Evolutionary conservation across 176 grass and related monocot genomes (phyloP).

Genomic region (Cenchrus americanus): DNA sequence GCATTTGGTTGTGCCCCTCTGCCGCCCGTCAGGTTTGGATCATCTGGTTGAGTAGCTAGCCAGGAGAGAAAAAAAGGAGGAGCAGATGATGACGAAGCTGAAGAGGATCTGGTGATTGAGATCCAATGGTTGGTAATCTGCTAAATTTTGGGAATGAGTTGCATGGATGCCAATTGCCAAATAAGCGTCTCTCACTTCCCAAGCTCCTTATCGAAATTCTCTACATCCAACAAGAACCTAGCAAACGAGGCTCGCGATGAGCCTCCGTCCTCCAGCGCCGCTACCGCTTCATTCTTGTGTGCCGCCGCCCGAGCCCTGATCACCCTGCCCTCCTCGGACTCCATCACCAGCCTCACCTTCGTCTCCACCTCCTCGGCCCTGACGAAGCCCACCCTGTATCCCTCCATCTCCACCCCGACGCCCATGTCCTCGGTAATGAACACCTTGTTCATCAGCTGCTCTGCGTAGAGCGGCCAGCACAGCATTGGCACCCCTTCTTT

Average conservation of each 20-base stretch:
- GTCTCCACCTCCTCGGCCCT: constrained; percentile 19
- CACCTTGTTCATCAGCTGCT: constrained; percentile 32
- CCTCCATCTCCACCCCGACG: background rate
- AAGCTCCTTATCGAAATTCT: background rate
- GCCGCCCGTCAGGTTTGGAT: too few species aligned
- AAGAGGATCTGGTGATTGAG: too few species aligned
- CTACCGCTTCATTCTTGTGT: background rate
- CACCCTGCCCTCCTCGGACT: background rate
- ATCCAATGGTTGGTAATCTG: too few species aligned
- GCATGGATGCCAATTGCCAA: background rate
- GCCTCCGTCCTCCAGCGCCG: background rate
- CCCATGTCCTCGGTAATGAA: constrained; percentile 1
- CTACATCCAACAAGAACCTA: background rate
- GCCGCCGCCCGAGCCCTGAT: background rate
- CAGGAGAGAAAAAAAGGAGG: too few species aligned
- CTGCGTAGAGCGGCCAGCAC: constrained; percentile 33
- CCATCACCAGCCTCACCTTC: constrained; percentile 30
- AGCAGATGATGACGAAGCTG: too few species aligned
- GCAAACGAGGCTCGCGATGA: constrained; percentile 7
- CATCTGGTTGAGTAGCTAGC: too few species aligned
- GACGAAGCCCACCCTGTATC: background rate
- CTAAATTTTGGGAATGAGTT: background rate
- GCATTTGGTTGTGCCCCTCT: too few species aligned
- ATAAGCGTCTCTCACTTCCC: background rate
- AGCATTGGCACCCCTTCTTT: background rate